These are phyloP conservation scores for Plasmodium reichenowi DNA, from an alignment of 169 alveolate species.

Conservation along the genomic window DNA sequence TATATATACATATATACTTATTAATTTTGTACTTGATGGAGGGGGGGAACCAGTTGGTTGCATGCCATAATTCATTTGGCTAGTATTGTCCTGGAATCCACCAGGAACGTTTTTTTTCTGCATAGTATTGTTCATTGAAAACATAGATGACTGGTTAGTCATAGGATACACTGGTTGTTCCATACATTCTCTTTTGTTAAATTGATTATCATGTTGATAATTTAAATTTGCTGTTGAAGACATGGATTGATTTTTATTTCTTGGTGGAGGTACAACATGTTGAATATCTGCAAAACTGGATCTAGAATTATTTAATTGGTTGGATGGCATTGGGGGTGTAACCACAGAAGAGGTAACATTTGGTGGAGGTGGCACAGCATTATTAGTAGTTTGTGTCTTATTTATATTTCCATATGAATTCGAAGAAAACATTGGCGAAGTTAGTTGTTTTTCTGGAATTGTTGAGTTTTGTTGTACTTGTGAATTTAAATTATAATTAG, in stretches of 20 bases:
- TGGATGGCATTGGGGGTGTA: slow-evolving; percentile 5
- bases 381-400: slow-evolving; percentile 18
- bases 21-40: slow-evolving; percentile 6
- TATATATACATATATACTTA: not conserved
- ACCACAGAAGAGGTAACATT: not conserved
- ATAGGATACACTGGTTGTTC: slow-evolving; percentile 14
- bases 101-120: slow-evolving; percentile 13
- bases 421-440: slow-evolving; percentile 9
- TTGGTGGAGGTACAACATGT: slow-evolving; percentile 15
- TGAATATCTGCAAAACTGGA: slow-evolving; percentile 14
- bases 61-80: not conserved
- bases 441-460: not conserved
- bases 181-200: slow-evolving; percentile 31
- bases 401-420: slow-evolving; percentile 43
- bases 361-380: not conserved
- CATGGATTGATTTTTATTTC: slow-evolving; percentile 19
- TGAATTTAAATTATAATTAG: not conserved
- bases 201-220: slow-evolving; percentile 6
- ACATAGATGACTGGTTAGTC: not conserved
- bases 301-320: slow-evolving; percentile 5
- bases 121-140: not conserved
- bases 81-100: slow-evolving; percentile 10
- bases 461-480: slow-evolving; percentile 6
- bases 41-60: not conserved
- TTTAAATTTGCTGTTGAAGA: slow-evolving; percentile 1